These are phyloP conservation scores for Xylariaceae sp. DNA, from an alignment of 2,329 filamentous ascomycete genomes.

Conservation along the genomic window DNA sequence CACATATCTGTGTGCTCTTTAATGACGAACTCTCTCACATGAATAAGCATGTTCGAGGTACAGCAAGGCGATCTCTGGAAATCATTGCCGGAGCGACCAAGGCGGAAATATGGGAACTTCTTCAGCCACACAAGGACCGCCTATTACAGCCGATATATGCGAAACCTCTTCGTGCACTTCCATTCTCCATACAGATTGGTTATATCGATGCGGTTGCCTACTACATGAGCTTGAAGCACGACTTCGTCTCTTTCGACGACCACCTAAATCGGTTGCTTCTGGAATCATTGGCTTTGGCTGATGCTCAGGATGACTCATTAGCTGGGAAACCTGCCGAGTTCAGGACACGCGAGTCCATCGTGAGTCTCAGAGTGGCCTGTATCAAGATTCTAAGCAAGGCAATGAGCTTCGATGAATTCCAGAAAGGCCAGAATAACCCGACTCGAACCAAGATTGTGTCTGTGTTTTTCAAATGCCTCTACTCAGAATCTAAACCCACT, in stretches of 20 bases:
- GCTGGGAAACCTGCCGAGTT: conserved; percentile 93
- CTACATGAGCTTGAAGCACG: conserved; percentile 84
- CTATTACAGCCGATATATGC: conserved; percentile 91
- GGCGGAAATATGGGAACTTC: conserved; percentile 82
- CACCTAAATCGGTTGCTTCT: conserved; percentile 86
- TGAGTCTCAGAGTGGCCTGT: conserved; percentile 88
- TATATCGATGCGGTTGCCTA: conserved; percentile 98
- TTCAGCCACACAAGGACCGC: conserved; percentile 87
- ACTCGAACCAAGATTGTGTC: conserved; percentile 77
- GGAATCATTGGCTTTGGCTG: conserved; percentile 90
- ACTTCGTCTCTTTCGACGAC: conserved; percentile 91
- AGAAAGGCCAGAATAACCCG: conserved; percentile 69
- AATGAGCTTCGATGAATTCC: conserved; percentile 91
- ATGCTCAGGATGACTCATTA: conserved; percentile 90
- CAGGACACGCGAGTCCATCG: conserved; percentile 91
- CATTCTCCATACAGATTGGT: conserved; percentile 93
- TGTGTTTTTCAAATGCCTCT: conserved; percentile 97
- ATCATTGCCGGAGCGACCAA: conserved; percentile 78
- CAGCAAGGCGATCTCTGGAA: conserved; percentile 78
- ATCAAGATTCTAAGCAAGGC: conserved; percentile 91
- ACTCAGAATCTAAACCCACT: conserved; percentile 88
- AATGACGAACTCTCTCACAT: conserved; percentile 90
- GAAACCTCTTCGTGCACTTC: conserved; percentile 89
- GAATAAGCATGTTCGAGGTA: conserved; percentile 91
- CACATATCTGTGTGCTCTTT: conserved; percentile 80